A percentile compares a stretch with the other conserved stretches of the same genome.
Conservation (phyloP, 2,329 filamentous ascomycete species). For the Paraconiothyrium sp. region DNA sequence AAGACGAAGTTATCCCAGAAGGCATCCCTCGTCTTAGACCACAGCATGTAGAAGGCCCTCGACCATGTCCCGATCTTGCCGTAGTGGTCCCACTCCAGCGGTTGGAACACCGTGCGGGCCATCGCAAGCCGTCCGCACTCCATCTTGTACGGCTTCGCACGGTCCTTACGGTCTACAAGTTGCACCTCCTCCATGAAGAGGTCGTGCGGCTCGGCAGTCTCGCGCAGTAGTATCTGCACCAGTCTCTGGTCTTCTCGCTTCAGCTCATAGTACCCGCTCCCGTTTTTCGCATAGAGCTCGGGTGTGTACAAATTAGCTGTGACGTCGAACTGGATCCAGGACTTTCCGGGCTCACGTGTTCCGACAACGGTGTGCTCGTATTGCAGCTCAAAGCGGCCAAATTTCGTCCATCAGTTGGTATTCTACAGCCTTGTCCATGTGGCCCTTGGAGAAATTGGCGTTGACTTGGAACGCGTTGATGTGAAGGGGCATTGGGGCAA, state of each 20-base stretch:
- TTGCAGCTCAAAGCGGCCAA: slow-evolving; percentile 30
- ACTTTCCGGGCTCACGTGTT: slow-evolving; percentile 22
- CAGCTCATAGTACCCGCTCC: slow-evolving; percentile 20
- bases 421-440: slow-evolving; percentile 21
- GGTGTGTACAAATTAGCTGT: slow-evolving; percentile 21
- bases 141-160: slow-evolving; percentile 35
- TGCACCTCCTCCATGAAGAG: slow-evolving; percentile 37
- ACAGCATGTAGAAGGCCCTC: slow-evolving; percentile 26
- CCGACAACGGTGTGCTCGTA: slow-evolving; percentile 38
- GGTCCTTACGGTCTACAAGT: slow-evolving; percentile 31
- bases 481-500: slow-evolving; percentile 30
- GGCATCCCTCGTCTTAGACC: slow-evolving; percentile 21
- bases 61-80: slow-evolving; percentile 38
- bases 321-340: slow-evolving; percentile 43
- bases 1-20: slow-evolving; percentile 24
- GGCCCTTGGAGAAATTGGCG: slow-evolving; percentile 25
- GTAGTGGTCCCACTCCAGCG: slow-evolving; percentile 42
- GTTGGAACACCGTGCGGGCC: slow-evolving; percentile 35
- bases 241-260: slow-evolving; percentile 32
- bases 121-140: slow-evolving; percentile 40
- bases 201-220: slow-evolving; percentile 17
- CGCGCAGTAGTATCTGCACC: slow-evolving; percentile 35
- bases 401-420: slow-evolving; percentile 27
- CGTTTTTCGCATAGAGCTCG: slow-evolving; percentile 13
- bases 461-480: slow-evolving; percentile 35